These are phyloP conservation scores for Monosporozyma unispora DNA, from an alignment of 805 yeast genomes.

Conservation along the genomic window DNA sequence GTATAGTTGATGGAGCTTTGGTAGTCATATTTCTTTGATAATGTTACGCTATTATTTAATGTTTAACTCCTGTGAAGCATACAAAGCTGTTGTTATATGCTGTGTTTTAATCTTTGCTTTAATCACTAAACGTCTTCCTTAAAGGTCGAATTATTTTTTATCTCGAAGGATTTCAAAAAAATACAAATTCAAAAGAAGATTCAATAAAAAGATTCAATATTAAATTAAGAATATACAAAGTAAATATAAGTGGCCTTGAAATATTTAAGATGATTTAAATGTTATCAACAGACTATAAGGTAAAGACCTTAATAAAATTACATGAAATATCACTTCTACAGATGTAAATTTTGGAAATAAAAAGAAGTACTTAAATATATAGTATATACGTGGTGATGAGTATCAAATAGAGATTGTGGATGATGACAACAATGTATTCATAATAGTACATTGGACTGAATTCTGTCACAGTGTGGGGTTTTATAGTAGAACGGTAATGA, in stretches of 20 bases:
- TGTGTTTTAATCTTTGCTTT: neutral
- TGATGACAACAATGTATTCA: neutral
- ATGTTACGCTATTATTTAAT: neutral
- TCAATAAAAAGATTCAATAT: neutral
- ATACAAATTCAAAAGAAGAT: neutral
- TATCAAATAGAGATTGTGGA: neutral
- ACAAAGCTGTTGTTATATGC: too few relatives aligned
- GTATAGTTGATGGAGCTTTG: slow-evolving; percentile 8
- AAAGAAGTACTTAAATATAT: neutral
- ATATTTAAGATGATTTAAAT: neutral
- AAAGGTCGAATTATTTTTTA: neutral
- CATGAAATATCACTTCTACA: neutral
- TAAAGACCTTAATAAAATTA: neutral
- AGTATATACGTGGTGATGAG: neutral
- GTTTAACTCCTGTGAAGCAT: neutral
- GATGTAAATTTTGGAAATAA: neutral
- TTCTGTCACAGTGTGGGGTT: too few relatives aligned
- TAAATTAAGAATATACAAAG: neutral
- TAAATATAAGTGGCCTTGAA: neutral
- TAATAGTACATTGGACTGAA: neutral
- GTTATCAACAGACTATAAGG: neutral
- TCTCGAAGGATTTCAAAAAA: neutral
- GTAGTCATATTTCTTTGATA: slow-evolving; percentile 1
- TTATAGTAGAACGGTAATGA: too few relatives aligned
- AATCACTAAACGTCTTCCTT: neutral